Percentiles rank a stretch among this genome's conserved stretches.
phyloP scores from a whole-genome alignment of 164 flowering plant species.

The Tetracentron sinense region DNA sequence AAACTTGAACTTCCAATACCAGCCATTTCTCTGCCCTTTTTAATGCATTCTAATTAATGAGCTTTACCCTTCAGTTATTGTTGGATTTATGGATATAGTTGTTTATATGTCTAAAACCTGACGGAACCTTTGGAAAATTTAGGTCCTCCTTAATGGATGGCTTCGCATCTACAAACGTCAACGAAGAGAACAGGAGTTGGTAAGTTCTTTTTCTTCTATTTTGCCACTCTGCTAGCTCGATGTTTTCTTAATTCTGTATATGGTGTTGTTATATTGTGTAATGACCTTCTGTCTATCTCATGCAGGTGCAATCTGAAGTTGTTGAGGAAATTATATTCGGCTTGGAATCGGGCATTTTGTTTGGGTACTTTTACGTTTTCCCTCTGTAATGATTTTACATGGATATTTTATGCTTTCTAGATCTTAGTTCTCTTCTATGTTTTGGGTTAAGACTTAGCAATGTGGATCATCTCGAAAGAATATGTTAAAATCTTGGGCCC shows the following conservation, averaged over 20 bases:
- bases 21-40: no score
- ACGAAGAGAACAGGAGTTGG: slow-evolving; percentile 87
- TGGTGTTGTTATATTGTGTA: not conserved
- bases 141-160: slow-evolving; percentile 94
- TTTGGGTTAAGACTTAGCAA: no score
- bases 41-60: not conserved
- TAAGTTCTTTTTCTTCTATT: slow-evolving; percentile 22
- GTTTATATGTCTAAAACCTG: not conserved
- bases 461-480: no score
- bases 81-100: not conserved
- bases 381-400: not conserved
- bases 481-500: no score
- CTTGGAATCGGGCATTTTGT: slow-evolving; percentile 93
- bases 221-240: not conserved
- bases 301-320: slow-evolving; percentile 93
- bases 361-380: slow-evolving; percentile 54
- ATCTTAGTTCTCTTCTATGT: no score
- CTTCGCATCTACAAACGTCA: slow-evolving; percentile 80
- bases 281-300: slow-evolving; percentile 5
- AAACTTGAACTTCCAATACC: no score
- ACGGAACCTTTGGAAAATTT: slow-evolving; percentile 6
- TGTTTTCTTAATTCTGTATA: not conserved
- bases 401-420: not conserved
- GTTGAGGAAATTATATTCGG: slow-evolving; percentile 96
- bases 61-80: not conserved